Evolutionary conservation across 805 yeast species (phyloP).

Genomic region (Cyberlindnera petersonii): DNA sequence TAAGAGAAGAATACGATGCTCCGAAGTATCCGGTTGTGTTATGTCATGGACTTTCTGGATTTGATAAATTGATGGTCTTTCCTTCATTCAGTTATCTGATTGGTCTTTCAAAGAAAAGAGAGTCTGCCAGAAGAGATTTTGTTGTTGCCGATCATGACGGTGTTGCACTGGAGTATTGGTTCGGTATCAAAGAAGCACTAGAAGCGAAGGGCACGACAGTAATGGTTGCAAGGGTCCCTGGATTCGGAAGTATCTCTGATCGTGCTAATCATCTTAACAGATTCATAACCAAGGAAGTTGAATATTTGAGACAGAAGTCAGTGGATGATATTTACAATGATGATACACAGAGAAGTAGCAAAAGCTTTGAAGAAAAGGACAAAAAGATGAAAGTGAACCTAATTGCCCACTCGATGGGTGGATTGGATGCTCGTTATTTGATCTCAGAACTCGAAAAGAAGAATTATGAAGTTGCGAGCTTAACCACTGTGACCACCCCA

Average conservation of each 20-base stretch:
- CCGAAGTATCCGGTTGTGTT: slow-evolving; percentile 74
- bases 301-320: slow-evolving; percentile 19
- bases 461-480: slow-evolving; percentile 58
- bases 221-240: slow-evolving; percentile 73
- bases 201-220: slow-evolving; percentile 62
- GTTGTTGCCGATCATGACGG: slow-evolving; percentile 31
- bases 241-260: slow-evolving; percentile 69
- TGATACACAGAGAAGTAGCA: slow-evolving; percentile 6
- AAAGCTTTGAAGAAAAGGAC: slow-evolving; percentile 18
- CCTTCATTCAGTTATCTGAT: slow-evolving; percentile 37
- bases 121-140: slow-evolving; percentile 9
- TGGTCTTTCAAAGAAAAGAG: slow-evolving; percentile 17
- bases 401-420: slow-evolving; percentile 94
- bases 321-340: slow-evolving; percentile 27
- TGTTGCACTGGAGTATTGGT: slow-evolving; percentile 68
- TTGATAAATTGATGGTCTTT: slow-evolving; percentile 49
- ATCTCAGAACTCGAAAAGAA: slow-evolving; percentile 48
- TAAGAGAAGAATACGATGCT: slow-evolving; percentile 42
- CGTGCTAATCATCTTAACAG: slow-evolving; percentile 57
- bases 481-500: slow-evolving; percentile 86
- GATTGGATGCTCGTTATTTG: slow-evolving; percentile 76
- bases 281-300: slow-evolving; percentile 38
- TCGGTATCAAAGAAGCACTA: slow-evolving; percentile 65
- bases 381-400: slow-evolving; percentile 57
- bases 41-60: slow-evolving; percentile 87